These are phyloP conservation scores for Suillus paluster DNA, from an alignment of 768 basidiomycete genomes.

Conservation along the genomic window DNA sequence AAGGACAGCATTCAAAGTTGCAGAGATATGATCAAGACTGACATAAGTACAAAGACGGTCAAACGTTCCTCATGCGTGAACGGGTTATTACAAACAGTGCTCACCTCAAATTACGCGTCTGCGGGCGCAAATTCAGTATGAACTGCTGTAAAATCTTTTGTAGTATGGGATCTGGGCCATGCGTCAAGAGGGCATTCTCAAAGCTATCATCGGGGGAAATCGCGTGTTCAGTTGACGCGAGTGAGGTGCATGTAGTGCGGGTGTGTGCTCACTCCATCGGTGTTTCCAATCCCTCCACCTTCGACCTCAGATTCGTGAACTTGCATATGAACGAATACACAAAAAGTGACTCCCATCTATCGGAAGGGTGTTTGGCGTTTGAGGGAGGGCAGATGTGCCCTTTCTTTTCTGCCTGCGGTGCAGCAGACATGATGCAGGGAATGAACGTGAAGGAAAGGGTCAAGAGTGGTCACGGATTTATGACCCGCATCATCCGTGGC, in stretches of 20 bases:
- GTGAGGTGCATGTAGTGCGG: constrained; percentile 21
- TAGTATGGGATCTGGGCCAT: constrained; percentile 73
- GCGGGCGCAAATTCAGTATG: constrained; percentile 80
- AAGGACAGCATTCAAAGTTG: constrained; percentile 70
- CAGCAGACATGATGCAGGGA: constrained; percentile 42
- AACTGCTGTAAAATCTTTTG: constrained; percentile 76
- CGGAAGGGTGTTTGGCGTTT: constrained; percentile 71
- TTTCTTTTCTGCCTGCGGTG: constrained; percentile 47
- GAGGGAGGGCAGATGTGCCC: constrained; percentile 59
- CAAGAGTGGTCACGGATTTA: constrained; percentile 39
- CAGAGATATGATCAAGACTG: constrained; percentile 83
- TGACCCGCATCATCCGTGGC: constrained; percentile 37
- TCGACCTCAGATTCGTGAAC: constrained; percentile 75
- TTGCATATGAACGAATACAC: constrained; percentile 85
- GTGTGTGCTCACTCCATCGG: constrained; percentile 76
- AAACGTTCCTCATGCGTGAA: constrained; percentile 31
- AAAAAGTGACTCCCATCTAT: constrained; percentile 86
- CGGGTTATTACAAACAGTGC: constrained; percentile 42
- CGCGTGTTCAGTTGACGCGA: constrained; percentile 35
- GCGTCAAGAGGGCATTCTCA: constrained; percentile 76
- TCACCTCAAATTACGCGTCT: constrained; percentile 90
- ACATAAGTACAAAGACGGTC: constrained; percentile 37
- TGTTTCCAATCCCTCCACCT: constrained; percentile 78
- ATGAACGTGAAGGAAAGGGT: constrained; percentile 39
- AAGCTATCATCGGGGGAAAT: constrained; percentile 53